These are phyloP conservation scores for Saposhnikovia divaricata DNA, from an alignment of 129 eudicot genomes.

Conservation along the genomic window DNA sequence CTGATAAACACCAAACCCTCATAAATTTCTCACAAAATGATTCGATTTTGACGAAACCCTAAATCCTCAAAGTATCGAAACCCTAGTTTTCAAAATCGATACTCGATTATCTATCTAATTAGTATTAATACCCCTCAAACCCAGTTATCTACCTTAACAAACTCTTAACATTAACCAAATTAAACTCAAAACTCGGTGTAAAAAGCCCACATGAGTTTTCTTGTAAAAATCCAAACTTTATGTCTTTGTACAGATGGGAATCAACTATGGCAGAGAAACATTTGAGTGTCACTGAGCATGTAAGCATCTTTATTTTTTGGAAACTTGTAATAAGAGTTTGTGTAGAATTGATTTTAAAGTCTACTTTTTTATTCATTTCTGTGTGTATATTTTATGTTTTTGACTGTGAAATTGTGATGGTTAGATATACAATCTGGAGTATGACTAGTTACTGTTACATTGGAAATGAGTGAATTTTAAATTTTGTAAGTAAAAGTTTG, in stretches of 20 bases:
- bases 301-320: not conserved
- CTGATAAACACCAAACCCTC: too few species aligned
- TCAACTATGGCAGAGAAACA: constrained; percentile 10
- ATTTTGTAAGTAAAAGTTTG: not conserved
- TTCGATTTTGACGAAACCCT: too few species aligned
- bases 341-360: not conserved
- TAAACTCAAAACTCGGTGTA: too few species aligned
- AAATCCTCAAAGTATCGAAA: too few species aligned
- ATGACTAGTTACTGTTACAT: not conserved
- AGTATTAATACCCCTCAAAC: too few species aligned
- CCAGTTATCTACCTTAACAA: too few species aligned
- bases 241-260: constrained; percentile 9
- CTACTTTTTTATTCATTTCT: too few species aligned
- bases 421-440: not conserved
- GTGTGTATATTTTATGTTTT: not conserved
- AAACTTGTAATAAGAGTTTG: not conserved
- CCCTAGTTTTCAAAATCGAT: too few species aligned
- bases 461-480: not conserved
- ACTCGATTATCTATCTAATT: too few species aligned
- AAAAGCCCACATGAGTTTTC: not conserved
- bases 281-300: not conserved
- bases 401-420: not conserved
- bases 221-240: not conserved
- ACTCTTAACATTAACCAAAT: too few species aligned
- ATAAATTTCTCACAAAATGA: too few species aligned